Conservation (phyloP, 768 basidiomycete species). For the Hericium erinaceus region DNA sequence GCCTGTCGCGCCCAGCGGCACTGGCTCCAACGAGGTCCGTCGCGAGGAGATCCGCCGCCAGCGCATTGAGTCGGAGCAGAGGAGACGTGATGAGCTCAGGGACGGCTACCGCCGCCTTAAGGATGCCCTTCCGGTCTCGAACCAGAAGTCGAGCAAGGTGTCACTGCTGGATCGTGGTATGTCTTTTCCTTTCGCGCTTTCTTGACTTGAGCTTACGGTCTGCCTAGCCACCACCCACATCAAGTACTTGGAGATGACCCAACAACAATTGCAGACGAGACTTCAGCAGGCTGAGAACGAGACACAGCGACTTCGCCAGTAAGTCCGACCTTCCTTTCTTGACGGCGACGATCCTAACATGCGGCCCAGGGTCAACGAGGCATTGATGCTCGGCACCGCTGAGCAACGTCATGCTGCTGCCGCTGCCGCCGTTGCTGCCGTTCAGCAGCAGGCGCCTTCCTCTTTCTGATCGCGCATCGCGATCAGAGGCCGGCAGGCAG, state of each 20-base stretch:
- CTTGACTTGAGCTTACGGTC: slow-evolving; percentile 24
- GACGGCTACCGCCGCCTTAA: slow-evolving; percentile 88
- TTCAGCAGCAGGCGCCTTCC: slow-evolving; percentile 31
- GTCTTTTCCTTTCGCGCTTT: slow-evolving; percentile 18
- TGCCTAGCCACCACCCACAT: slow-evolving; percentile 61
- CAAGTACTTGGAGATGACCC: slow-evolving; percentile 76
- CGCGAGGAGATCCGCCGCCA: slow-evolving; percentile 87
- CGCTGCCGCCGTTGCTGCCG: slow-evolving; percentile 47
- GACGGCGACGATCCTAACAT: no score
- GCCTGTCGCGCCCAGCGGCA: slow-evolving; percentile 33
- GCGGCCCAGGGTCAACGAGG: slow-evolving; percentile 63
- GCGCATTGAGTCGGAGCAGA: slow-evolving; percentile 90
- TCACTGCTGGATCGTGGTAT: slow-evolving; percentile 74
- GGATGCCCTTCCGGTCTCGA: slow-evolving; percentile 80
- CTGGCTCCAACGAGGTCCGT: slow-evolving; percentile 48
- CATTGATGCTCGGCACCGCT: slow-evolving; percentile 78
- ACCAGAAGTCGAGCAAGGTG: slow-evolving; percentile 91
- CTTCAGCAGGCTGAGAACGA: slow-evolving; percentile 74
- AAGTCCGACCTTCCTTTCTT: slow-evolving; percentile 10
- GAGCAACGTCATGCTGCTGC: slow-evolving; percentile 58
- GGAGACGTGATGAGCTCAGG: slow-evolving; percentile 85
- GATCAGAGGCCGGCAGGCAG: background rate
- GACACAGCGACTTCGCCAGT: slow-evolving; percentile 68
- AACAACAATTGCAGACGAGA: slow-evolving; percentile 63
- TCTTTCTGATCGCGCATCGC: slow-evolving; percentile 34